phyloP scores from a whole-genome alignment of 169 alveolate genomes.

The Perkinsus olseni region DNA sequence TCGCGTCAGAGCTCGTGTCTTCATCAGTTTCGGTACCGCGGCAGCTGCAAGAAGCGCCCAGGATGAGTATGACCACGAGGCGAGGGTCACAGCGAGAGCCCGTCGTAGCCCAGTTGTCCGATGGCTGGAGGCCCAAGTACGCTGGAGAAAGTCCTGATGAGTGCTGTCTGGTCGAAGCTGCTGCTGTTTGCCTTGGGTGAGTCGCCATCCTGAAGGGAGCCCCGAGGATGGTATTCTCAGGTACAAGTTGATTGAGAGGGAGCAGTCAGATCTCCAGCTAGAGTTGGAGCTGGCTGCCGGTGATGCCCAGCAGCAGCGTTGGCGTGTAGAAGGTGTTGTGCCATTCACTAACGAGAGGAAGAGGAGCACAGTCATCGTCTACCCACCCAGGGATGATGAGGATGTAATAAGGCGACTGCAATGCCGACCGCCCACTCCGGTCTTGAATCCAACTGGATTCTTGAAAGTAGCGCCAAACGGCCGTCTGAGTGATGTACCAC shows the following conservation, averaged over 20 bases:
- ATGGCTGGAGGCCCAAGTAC: not conserved
- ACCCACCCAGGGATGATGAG: not conserved
- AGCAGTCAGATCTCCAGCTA: not conserved
- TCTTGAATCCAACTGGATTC: no score
- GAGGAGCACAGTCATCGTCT: not conserved
- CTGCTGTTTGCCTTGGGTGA: not conserved
- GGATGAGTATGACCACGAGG: not conserved
- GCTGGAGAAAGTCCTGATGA: not conserved
- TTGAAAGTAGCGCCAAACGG: no score
- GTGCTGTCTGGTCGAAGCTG: not conserved
- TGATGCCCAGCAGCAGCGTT: not conserved
- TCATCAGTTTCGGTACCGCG: not conserved
- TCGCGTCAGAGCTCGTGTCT: not conserved
- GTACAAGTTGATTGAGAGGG: not conserved
- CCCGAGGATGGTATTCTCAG: not conserved
- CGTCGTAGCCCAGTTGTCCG: not conserved
- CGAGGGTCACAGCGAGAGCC: not conserved
- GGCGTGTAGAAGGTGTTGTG: not conserved
- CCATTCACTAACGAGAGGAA: not conserved
- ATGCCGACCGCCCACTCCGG: no score
- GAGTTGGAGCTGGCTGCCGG: not conserved
- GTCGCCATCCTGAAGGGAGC: not conserved
- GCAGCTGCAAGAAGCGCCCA: not conserved
- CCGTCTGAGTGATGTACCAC: no score
- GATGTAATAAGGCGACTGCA: no score